phyloP scores from a whole-genome alignment of 371 early-diverging fungal genomes.

The Mucor racemosus region DNA sequence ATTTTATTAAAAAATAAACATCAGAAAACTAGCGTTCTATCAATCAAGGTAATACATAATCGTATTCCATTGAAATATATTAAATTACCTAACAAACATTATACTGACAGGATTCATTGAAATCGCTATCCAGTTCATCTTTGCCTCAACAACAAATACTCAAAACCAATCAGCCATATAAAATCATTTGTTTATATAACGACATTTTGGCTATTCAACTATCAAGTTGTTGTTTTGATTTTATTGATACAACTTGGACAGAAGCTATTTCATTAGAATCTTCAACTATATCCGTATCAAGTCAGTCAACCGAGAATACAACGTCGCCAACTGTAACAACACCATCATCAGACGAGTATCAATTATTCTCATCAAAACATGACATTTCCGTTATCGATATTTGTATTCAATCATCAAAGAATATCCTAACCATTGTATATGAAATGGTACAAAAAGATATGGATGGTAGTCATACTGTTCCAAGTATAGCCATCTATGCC shows the following conservation, averaged over 20 bases:
- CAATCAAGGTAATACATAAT: slow-evolving; percentile 12
- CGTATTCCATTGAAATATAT: background rate
- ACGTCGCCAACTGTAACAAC: background rate
- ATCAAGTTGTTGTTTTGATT: background rate
- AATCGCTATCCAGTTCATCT: background rate
- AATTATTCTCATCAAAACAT: background rate
- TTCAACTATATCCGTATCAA: background rate
- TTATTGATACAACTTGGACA: background rate
- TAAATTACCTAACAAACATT: background rate
- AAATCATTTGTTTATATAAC: slow-evolving; percentile 10
- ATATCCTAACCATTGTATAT: slow-evolving; percentile 17
- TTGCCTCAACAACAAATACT: background rate
- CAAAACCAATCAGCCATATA: background rate
- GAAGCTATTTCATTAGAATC: background rate
- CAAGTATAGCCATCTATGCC: background rate
- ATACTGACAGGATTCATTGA: background rate
- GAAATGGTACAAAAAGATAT: slow-evolving; percentile 3
- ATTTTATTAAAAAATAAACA: slow-evolving; percentile 5
- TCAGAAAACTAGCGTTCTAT: background rate
- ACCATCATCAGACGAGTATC: background rate
- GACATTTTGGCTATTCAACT: slow-evolving; percentile 15
- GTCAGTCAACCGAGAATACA: background rate
- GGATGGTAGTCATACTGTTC: background rate
- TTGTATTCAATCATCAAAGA: slow-evolving; percentile 9
- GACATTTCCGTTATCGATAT: background rate